Conservation (phyloP, 2,329 filamentous ascomycete species). For the Verticillium longisporum region DNA sequence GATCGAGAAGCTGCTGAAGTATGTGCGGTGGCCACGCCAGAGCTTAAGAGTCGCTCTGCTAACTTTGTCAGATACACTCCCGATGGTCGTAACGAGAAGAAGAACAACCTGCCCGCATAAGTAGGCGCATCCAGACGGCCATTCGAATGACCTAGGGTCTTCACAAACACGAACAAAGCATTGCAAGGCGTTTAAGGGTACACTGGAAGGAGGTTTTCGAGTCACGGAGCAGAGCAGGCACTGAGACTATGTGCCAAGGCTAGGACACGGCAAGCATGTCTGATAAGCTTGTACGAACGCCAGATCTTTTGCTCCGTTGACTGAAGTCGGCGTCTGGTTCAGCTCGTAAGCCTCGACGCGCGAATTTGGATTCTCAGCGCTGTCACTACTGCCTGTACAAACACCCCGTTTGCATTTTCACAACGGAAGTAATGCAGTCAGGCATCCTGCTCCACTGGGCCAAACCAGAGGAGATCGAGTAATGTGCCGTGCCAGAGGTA, state of each 20-base stretch:
- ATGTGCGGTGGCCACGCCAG: conserved; percentile 23
- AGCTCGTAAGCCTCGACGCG: too few relatives aligned
- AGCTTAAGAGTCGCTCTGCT: not conserved
- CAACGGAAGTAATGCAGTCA: too few relatives aligned
- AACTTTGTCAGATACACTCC: conserved; percentile 45
- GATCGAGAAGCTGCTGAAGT: conserved; percentile 97
- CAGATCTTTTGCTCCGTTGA: not conserved
- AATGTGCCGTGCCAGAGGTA: not conserved
- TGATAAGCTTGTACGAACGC: not conserved
- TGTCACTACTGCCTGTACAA: not conserved
- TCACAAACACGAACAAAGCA: conserved; percentile 4
- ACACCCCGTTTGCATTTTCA: too few relatives aligned
- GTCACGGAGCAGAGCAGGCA: not conserved
- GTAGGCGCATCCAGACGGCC: not conserved
- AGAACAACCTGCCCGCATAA: conserved; percentile 33
- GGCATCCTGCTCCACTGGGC: too few relatives aligned
- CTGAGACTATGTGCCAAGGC: not conserved
- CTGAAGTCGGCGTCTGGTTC: not conserved
- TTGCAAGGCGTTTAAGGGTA: conserved; percentile 14
- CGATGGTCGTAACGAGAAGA: conserved; percentile 57
- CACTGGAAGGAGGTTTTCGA: not conserved
- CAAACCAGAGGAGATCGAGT: too few relatives aligned
- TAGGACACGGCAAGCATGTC: not conserved
- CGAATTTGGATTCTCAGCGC: not conserved
- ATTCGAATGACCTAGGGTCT: not conserved